Evolutionary conservation across 2,329 filamentous ascomycete genomes (phyloP).

Genomic region (Colletotrichum ledebouriae): DNA sequence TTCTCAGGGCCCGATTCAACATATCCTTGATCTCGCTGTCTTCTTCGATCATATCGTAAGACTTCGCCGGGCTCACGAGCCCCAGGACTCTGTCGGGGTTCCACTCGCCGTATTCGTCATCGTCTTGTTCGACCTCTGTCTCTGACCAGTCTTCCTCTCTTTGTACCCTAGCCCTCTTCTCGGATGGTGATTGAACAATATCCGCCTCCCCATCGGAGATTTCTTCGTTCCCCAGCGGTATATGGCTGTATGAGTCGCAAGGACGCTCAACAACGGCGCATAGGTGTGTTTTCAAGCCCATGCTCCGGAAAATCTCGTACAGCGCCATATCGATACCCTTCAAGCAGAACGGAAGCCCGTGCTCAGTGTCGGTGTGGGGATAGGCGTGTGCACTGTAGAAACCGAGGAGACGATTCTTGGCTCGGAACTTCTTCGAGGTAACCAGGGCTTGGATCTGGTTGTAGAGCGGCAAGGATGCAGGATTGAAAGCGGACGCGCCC

Average conservation of each 20-base stretch:
- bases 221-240: neutral
- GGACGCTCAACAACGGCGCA: neutral
- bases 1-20: rapidly evolving
- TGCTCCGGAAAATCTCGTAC: neutral
- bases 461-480: neutral
- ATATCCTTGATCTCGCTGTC: neutral
- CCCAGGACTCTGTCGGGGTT: neutral
- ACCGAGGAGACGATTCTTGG: neutral
- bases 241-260: rapidly evolving
- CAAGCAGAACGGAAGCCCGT: neutral
- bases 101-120: neutral
- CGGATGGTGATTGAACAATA: neutral
- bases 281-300: neutral
- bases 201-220: neutral
- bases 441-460: neutral
- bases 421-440: neutral
- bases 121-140: neutral
- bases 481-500: neutral
- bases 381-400: neutral
- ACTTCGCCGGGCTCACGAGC: neutral
- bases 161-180: neutral
- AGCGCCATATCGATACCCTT: slow-evolving; percentile 14
- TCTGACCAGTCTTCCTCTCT: too few species aligned
- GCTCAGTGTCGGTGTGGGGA: neutral
- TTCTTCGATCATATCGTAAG: neutral